Evolutionary conservation across 345 rosid genomes (phyloP), one percentile per base, ranked within the genome.

Genomic region (Rubroshorea leprosula): DNA sequence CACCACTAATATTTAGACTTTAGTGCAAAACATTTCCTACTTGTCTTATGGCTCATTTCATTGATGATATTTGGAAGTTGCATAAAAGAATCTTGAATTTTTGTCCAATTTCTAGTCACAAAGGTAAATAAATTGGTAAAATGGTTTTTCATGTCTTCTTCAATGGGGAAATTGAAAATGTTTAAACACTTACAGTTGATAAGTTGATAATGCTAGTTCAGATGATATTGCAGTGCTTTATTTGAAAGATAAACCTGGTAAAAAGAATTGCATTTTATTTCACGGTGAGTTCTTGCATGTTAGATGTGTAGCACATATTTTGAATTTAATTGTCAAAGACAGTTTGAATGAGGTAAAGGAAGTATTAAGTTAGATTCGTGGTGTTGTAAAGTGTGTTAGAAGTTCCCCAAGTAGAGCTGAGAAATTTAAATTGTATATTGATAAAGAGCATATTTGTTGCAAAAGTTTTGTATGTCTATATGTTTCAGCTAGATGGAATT

Each of bases 81-180:
- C 19, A 46, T 1, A 52, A 47, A 39, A 68, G n/a, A n/a, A 55
- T 61, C 0, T 4, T 55, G n/a, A 68, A 39, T 19, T 61, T 68
- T 49, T 55, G 9, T 14, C 21, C 7, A 5, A 9, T 61, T 49
- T 14, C 66, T 25, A 25, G 12, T 55, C 24, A 61, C 14, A 49
- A 13, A 19, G 62, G 62, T 6, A 12, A 20, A 1, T 10, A 21
- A 6, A 27, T 59, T 25, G 49, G 64, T 2, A 18, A 20, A 7
- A 10, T 21, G 0, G 16, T 67, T 29, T 46, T 14, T 11, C 5
- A 0, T 59, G 27, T 38, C 44, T 54, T 15, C 12, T 23, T 13
- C 15, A 14, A 3, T 67, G 45, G 65, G 45, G 29, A n/a, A 5
- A 67, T 67, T 6, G 27, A 54, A 0, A 38, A 35, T 0, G 25